These are phyloP conservation scores for Acanthamoeba comandoni DNA, from an alignment of 208 protist species.

Conservation along the genomic window DNA sequence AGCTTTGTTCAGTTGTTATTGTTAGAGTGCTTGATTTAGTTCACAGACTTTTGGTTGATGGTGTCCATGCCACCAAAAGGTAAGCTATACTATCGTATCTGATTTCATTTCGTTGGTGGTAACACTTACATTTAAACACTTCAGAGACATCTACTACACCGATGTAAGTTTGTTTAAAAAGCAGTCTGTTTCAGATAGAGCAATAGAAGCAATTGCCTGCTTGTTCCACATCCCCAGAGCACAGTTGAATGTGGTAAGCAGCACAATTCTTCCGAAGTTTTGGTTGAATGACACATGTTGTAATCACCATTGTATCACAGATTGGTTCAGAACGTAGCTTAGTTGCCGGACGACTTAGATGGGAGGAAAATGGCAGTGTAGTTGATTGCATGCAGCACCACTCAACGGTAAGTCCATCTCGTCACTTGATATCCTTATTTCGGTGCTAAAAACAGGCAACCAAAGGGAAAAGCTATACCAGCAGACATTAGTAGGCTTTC, in stretches of 20 bases:
- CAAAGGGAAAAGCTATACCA: constrained; percentile 45
- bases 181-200: constrained; percentile 5
- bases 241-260: constrained; percentile 19
- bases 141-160: constrained; percentile 70
- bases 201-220: constrained; percentile 56
- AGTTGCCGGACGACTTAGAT: constrained; percentile 8
- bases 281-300: not conserved
- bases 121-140: constrained; percentile 4
- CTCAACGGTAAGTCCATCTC: not conserved
- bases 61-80: constrained; percentile 58
- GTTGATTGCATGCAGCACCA: constrained; percentile 33
- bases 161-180: constrained; percentile 42
- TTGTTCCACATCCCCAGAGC: constrained; percentile 22
- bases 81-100: not conserved
- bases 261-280: not conserved
- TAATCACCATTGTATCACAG: not conserved
- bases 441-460: not conserved
- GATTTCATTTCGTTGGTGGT: not conserved
- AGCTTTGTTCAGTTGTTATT: constrained; percentile 17
- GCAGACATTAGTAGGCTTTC: constrained; percentile 1
- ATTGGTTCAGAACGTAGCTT: constrained; percentile 25
- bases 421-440: not conserved
- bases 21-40: constrained; percentile 29
- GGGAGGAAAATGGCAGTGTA: not conserved
- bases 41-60: not conserved